A percentile compares a stretch with the other conserved stretches of the same genome.
Evolutionary conservation across 805 yeast genomes (phyloP).

Genomic region (Spathaspora hagerdaliae): DNA sequence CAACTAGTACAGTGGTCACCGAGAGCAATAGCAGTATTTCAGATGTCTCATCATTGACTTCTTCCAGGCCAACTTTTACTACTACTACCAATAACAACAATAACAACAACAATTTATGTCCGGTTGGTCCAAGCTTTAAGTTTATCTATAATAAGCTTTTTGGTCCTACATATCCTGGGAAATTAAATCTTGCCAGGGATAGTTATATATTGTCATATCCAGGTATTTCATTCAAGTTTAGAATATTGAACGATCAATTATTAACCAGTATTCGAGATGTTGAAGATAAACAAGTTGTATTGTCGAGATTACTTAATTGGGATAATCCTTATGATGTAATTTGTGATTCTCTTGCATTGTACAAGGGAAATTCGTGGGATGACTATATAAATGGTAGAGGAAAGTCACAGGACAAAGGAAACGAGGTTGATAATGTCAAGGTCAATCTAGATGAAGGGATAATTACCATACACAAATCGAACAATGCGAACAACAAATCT

Average conservation of each 20-base stretch:
- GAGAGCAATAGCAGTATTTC: not conserved
- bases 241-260: slow-evolving; percentile 17
- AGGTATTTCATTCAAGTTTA: slow-evolving; percentile 52
- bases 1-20: not conserved
- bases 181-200: slow-evolving; percentile 16
- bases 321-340: slow-evolving; percentile 25
- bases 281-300: slow-evolving; percentile 17
- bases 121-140: slow-evolving; percentile 23
- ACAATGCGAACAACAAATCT: slow-evolving; percentile 5
- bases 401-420: not conserved
- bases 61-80: slow-evolving; percentile 1
- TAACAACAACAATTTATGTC: slow-evolving; percentile 1
- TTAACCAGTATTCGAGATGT: slow-evolving; percentile 8
- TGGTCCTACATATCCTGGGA: slow-evolving; percentile 64
- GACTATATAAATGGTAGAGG: slow-evolving; percentile 10
- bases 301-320: slow-evolving; percentile 31
- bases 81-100: too few species aligned
- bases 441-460: slow-evolving; percentile 19
- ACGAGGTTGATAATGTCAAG: slow-evolving; percentile 9
- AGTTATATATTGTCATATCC: slow-evolving; percentile 50
- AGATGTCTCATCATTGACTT: not conserved
- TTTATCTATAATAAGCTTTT: slow-evolving; percentile 51
- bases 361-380: slow-evolving; percentile 34
- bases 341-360: slow-evolving; percentile 38
- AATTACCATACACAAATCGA: slow-evolving; percentile 15